Conservation (phyloP, 2,329 filamentous ascomycete genomes). For the Fusarium sp. region DNA sequence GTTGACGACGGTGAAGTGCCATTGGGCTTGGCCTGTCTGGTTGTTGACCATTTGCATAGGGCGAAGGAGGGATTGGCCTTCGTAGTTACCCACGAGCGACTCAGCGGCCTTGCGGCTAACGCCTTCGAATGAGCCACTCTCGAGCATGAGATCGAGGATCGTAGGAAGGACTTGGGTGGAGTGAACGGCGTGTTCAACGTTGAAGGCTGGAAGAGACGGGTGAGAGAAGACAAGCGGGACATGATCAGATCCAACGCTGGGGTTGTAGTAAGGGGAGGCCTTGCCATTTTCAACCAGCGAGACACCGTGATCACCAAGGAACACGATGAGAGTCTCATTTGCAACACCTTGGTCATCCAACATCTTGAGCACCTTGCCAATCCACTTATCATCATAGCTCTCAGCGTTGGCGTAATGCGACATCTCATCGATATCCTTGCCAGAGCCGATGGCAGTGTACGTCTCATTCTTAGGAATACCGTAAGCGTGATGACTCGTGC, state of each 20-base stretch:
- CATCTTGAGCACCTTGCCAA: conserved; percentile 44
- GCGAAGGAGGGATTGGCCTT: conserved; percentile 48
- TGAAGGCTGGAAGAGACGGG: conserved; percentile 43
- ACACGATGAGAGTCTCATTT: conserved; percentile 47
- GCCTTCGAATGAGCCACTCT: conserved; percentile 43
- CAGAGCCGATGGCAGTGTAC: conserved; percentile 33
- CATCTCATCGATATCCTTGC: conserved; percentile 42
- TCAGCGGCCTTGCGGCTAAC: conserved; percentile 32
- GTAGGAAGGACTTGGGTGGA: conserved; percentile 48
- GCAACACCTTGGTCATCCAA: conserved; percentile 48
- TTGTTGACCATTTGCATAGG: conserved; percentile 26
- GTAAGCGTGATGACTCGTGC: conserved; percentile 49
- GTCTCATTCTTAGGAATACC: conserved; percentile 43
- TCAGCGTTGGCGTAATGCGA: conserved; percentile 47
- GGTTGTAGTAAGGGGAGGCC: conserved; percentile 47
- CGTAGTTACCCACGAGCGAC: conserved; percentile 45
- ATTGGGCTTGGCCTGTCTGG: conserved; percentile 40
- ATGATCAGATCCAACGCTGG: conserved; percentile 45
- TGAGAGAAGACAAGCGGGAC: conserved; percentile 48
- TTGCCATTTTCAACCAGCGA: conserved; percentile 47
- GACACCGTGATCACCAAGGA: conserved; percentile 49
- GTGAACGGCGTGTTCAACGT: conserved; percentile 44
- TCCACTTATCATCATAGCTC: conserved; percentile 48
- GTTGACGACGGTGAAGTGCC: conserved; percentile 50
- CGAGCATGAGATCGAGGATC: conserved; percentile 47